phyloP scores from a whole-genome alignment of 352 stramenopile species.

The Pythium aquatile region DNA sequence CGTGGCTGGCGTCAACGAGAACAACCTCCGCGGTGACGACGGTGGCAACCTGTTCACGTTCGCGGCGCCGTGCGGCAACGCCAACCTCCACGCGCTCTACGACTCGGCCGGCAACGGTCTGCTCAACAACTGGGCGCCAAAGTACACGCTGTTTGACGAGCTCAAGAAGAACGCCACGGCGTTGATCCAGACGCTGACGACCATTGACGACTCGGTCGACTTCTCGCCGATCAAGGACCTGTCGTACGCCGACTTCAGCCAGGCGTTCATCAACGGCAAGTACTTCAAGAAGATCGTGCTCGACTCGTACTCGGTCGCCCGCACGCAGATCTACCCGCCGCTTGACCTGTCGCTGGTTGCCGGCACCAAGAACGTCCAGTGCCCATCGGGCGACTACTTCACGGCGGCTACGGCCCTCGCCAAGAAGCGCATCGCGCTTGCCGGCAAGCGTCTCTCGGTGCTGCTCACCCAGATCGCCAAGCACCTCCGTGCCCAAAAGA shows the following conservation, averaged over 20 bases:
- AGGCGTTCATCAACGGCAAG: constrained; percentile 21
- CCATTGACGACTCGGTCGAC: constrained; percentile 22
- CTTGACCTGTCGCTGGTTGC: constrained; percentile 22
- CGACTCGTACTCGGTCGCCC: constrained; percentile 27
- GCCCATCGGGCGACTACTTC: constrained; percentile 41
- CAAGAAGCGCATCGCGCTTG: constrained; percentile 27
- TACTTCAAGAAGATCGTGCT: constrained; percentile 27
- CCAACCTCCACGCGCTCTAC: constrained; percentile 69
- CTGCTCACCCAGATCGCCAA: constrained; percentile 28
- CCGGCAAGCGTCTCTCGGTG: constrained; percentile 30
- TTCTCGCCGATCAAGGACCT: constrained; percentile 14
- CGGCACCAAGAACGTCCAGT: constrained; percentile 31
- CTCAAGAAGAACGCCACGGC: constrained; percentile 42
- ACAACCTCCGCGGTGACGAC: constrained; percentile 46
- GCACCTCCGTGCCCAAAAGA: constrained; percentile 16
- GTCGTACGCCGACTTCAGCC: constrained; percentile 21
- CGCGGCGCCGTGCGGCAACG: constrained; percentile 38
- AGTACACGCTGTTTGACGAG: constrained; percentile 15
- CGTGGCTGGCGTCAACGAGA: constrained; percentile 39
- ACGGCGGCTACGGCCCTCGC: constrained; percentile 16
- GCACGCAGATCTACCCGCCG: constrained; percentile 22
- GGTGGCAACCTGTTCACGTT: constrained; percentile 67
- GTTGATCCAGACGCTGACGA: constrained; percentile 28
- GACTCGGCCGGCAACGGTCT: constrained; percentile 50
- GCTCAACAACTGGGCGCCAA: constrained; percentile 52